Evolutionary conservation across 352 stramenopile species (phyloP).

Genomic region (Blastocystis sp.): DNA sequence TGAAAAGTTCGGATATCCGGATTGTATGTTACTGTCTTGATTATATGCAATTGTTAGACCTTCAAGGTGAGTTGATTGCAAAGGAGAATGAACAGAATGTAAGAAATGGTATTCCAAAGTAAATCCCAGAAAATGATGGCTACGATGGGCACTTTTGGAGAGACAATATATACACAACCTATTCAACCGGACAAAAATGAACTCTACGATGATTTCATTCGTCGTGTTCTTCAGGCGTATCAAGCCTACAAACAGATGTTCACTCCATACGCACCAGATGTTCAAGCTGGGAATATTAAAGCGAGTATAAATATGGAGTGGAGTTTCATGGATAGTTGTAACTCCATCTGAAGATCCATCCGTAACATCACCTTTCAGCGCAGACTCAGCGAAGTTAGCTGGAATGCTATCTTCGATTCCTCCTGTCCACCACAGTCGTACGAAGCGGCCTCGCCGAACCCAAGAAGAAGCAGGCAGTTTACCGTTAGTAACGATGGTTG

Average conservation of each 20-base stretch:
- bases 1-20: constrained; percentile 48
- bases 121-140: background rate
- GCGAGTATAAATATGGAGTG: background rate
- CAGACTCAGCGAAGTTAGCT: background rate
- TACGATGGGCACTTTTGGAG: background rate
- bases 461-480: background rate
- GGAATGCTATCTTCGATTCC: background rate
- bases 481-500: background rate
- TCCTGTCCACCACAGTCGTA: constrained; percentile 12
- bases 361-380: constrained; percentile 21
- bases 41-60: constrained; percentile 46
- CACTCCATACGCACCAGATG: constrained; percentile 31
- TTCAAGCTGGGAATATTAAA: constrained; percentile 45
- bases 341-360: background rate
- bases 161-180: background rate
- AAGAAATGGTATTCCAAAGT: background rate
- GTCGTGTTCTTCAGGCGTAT: constrained; percentile 25
- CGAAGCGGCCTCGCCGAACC: background rate
- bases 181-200: constrained; percentile 9
- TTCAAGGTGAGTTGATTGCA: constrained; percentile 15
- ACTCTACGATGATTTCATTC: constrained; percentile 54
- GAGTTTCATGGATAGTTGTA: background rate
- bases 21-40: constrained; percentile 45
- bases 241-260: constrained; percentile 48
- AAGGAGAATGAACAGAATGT: constrained; percentile 41